Base-by-base conservation (phyloP, 345 rosid genomes). In the Clausena lansium region DNA sequence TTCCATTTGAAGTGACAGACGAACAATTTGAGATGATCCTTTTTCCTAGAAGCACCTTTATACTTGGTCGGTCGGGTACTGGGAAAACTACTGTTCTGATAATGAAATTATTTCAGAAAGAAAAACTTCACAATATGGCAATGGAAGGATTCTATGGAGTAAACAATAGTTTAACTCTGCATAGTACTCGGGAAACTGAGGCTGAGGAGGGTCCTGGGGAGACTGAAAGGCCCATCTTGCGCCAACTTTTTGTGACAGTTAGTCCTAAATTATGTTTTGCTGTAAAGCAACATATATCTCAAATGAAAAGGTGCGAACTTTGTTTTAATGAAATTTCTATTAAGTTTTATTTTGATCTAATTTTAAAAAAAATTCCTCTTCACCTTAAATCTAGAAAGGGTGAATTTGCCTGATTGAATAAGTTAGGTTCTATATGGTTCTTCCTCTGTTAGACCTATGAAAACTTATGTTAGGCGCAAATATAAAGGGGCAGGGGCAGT, bases 21-120 rank as follows among this genome's bases (percentile, higher is more conserved):
- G 83, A 88, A 59, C 88, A 87, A 50, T 36, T 30, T 7, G 87
- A 83, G 61, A 83, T 90, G 17, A 83, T 88, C 58, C 24, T 54
- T 59, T 84, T 77, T 13, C 84, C 75, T 8, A 82, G 69, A 81
- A 88, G 87, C 73, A 79, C 86, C 9, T 87, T 90, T 55, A 77
- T 88, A 19, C 71, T 85, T 35, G 93, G 93, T 39, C 75, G 90
- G 59, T 90, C 93, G 4, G 93, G 91, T 9, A 90, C 88, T 0
- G 93, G 93, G 8, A 90, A 90, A 79, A 90, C 93, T 10, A 90
- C 91, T 0, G 82, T 88, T 50, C 45, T 88, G 35, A 84, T 86
- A 0, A 85, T 81, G 83, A 90, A 88, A 79, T 79, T 90, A 76
- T 82, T 81, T 67, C 57, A 75, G 74, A 84, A 77, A 9, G 91